phyloP scores from a whole-genome alignment of 148 eudicot species.

The Bassia scoparia region DNA sequence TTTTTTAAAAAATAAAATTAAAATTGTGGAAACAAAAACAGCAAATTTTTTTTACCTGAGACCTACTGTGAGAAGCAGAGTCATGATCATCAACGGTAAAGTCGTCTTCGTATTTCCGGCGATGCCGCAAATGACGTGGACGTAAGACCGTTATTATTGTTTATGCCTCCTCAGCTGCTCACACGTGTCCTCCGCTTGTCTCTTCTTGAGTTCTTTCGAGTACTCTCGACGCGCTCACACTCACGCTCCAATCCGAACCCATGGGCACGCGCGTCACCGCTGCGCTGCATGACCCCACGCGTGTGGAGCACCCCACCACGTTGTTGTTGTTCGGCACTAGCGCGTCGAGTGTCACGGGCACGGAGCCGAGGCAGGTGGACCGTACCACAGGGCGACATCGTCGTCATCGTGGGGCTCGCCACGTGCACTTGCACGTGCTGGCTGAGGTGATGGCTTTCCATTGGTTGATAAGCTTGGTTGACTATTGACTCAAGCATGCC shows the following conservation, averaged over 20 bases:
- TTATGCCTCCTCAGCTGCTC: constrained; percentile 45
- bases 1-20: background rate
- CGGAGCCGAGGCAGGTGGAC: background rate
- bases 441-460: constrained; percentile 13
- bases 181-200: constrained; percentile 25
- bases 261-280: constrained; percentile 20
- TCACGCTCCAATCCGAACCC: constrained; percentile 28
- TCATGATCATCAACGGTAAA: constrained; percentile 57
- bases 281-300: constrained; percentile 53
- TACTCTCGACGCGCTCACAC: constrained; percentile 23
- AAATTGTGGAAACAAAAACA: background rate
- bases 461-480: constrained; percentile 48
- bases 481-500: constrained; percentile 86
- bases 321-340: constrained; percentile 29
- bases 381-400: constrained; percentile 35
- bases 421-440: background rate
- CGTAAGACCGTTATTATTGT: constrained; percentile 32
- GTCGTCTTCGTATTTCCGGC: constrained; percentile 47
- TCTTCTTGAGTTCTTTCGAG: constrained; percentile 18
- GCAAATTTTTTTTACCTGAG: constrained; percentile 51
- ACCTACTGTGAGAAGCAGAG: constrained; percentile 56
- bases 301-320: constrained; percentile 38
- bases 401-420: constrained; percentile 7
- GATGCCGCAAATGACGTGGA: constrained; percentile 53
- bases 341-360: constrained; percentile 46